A percentile compares a stretch with the other conserved stretches of the same genome.
phyloP scores from a whole-genome alignment of 352 stramenopile species.

The Phytophthora pistaciae region DNA sequence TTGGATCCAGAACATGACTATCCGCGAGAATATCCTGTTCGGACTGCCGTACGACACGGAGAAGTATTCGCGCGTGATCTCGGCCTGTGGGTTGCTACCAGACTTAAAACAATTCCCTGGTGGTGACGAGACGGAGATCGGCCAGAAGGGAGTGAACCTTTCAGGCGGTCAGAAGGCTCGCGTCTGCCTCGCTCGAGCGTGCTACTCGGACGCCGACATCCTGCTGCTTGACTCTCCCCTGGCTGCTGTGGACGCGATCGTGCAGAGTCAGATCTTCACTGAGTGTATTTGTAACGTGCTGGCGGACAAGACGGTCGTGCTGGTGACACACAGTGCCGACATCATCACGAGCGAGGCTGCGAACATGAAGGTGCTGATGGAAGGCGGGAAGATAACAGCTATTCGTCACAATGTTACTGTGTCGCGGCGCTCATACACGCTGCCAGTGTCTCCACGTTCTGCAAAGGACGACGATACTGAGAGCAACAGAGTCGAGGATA shows the following conservation, averaged over 20 bases:
- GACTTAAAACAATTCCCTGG: slow-evolving; percentile 89
- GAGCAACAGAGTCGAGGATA: not conserved
- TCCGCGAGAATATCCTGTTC: slow-evolving; percentile 96
- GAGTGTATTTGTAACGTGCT: slow-evolving; percentile 45
- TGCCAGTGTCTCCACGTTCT: slow-evolving; percentile 6
- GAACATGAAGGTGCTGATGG: slow-evolving; percentile 38
- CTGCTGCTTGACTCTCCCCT: slow-evolving; percentile 94
- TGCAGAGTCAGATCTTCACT: slow-evolving; percentile 91
- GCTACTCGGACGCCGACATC: slow-evolving; percentile 65
- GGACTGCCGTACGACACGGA: slow-evolving; percentile 60
- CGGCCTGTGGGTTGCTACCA: slow-evolving; percentile 78
- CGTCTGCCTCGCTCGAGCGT: slow-evolving; percentile 70
- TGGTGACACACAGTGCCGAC: slow-evolving; percentile 93
- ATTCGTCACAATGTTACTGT: slow-evolving; percentile 16
- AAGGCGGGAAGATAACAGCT: slow-evolving; percentile 25
- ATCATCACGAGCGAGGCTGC: slow-evolving; percentile 42
- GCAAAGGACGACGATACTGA: slow-evolving; percentile 4
- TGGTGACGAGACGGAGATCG: slow-evolving; percentile 95
- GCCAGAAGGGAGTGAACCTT: slow-evolving; percentile 95
- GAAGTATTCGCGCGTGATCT: slow-evolving; percentile 60
- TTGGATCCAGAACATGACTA: slow-evolving; percentile 96
- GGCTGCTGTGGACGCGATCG: slow-evolving; percentile 93
- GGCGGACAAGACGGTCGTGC: slow-evolving; percentile 73
- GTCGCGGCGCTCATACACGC: slow-evolving; percentile 13
- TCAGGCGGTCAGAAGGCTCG: slow-evolving; percentile 93